phyloP scores from a whole-genome alignment of 2,329 filamentous ascomycete species.

The Canariomyces notabilis region DNA sequence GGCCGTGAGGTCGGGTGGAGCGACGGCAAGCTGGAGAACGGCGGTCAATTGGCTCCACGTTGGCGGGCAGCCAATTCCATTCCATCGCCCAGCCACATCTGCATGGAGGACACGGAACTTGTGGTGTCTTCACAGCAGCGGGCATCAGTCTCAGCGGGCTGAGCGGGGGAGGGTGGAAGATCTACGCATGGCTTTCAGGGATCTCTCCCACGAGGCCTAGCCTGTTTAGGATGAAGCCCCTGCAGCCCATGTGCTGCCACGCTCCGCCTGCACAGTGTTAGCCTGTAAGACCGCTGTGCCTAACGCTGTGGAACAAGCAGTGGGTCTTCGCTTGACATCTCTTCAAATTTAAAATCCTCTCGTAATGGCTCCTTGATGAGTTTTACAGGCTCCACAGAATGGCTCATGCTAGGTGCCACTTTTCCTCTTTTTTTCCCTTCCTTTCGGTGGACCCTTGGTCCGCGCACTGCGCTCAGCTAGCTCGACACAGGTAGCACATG shows the following conservation, averaged over 20 bases:
- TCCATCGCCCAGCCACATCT: constrained; percentile 1
- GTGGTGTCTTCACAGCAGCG: constrained; percentile 7
- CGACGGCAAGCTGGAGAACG: not conserved
- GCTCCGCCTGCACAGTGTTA: not conserved
- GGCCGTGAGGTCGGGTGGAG: constrained; percentile 8
- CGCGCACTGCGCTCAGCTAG: too few relatives aligned
- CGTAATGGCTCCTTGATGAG: too few relatives aligned
- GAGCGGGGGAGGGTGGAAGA: constrained; percentile 29
- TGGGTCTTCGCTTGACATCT: not conserved
- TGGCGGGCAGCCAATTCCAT: not conserved
- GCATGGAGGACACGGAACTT: constrained; percentile 12
- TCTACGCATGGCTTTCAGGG: constrained; percentile 39
- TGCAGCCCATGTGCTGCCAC: constrained; percentile 22
- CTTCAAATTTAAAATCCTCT: not conserved
- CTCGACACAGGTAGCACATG: too few relatives aligned
- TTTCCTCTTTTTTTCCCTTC: too few relatives aligned
- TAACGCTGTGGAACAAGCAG: not conserved
- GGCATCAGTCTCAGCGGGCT: too few relatives aligned
- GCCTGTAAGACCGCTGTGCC: constrained; percentile 2
- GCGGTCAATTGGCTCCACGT: not conserved
- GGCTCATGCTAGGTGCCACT: too few relatives aligned
- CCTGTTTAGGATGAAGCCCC: constrained; percentile 27
- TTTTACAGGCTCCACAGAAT: too few relatives aligned
- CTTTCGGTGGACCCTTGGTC: too few relatives aligned
- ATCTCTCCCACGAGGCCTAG: constrained; percentile 28